Evolutionary conservation across 2,329 filamentous ascomycete species (phyloP).

Genomic region (Aspergillus pseudotamarii): DNA sequence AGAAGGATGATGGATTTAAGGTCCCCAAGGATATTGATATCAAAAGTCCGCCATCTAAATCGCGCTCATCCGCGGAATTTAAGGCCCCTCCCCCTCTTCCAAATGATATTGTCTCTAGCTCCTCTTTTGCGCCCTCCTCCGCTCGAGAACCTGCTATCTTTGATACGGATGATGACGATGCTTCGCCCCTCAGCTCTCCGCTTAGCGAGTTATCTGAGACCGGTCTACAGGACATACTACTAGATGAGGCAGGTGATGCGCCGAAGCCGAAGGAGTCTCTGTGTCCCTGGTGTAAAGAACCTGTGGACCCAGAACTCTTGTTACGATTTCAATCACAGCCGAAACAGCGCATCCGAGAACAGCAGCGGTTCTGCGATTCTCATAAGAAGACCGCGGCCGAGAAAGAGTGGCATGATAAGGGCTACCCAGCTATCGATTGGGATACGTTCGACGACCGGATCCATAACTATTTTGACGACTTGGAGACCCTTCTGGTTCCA

Average conservation of each 20-base stretch:
- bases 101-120: slow-evolving; percentile 27
- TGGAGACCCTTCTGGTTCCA: slow-evolving; percentile 63
- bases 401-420: slow-evolving; percentile 52
- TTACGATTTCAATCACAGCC: slow-evolving; percentile 50
- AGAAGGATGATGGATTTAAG: slow-evolving; percentile 21
- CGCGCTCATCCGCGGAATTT: slow-evolving; percentile 20
- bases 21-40: slow-evolving; percentile 28
- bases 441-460: slow-evolving; percentile 61
- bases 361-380: slow-evolving; percentile 61
- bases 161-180: slow-evolving; percentile 30
- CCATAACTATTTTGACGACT: slow-evolving; percentile 53
- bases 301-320: slow-evolving; percentile 60
- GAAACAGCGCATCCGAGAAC: slow-evolving; percentile 38
- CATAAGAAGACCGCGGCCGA: slow-evolving; percentile 62
- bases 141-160: slow-evolving; percentile 22
- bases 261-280: slow-evolving; percentile 29
- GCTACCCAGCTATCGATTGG: slow-evolving; percentile 77
- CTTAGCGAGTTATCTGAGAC: slow-evolving; percentile 32
- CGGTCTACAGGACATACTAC: slow-evolving; percentile 21
- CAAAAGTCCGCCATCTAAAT: slow-evolving; percentile 17
- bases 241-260: slow-evolving; percentile 13
- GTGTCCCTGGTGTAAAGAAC: slow-evolving; percentile 70
- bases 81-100: slow-evolving; percentile 30
- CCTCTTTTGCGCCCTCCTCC: slow-evolving; percentile 31
- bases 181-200: slow-evolving; percentile 34